Evolutionary conservation across 2,329 filamentous ascomycete genomes (phyloP).

Genomic region (Monosporascus sp.): DNA sequence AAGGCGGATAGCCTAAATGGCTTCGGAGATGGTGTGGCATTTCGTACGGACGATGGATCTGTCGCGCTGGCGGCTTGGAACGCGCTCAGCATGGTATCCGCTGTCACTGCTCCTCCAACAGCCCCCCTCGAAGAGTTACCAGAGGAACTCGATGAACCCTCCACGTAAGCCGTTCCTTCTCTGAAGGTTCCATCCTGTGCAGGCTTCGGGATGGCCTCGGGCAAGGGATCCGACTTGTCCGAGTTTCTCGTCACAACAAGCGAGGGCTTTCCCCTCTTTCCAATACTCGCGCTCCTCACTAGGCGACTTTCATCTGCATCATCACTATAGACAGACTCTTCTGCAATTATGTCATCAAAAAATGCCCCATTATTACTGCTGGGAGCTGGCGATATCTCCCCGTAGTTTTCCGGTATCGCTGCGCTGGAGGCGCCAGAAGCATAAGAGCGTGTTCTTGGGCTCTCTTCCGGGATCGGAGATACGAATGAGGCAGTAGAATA

Average conservation of each 20-base stretch:
- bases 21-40: conserved; percentile 22
- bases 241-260: conserved; percentile 42
- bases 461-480: conserved; percentile 72
- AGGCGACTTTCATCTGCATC: conserved; percentile 51
- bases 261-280: conserved; percentile 54
- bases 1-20: conserved; percentile 49
- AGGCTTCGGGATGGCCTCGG: conserved; percentile 32
- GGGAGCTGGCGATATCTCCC: conserved; percentile 39
- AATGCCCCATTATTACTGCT: conserved; percentile 46
- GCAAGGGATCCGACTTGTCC: conserved; percentile 20
- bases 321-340: conserved; percentile 41
- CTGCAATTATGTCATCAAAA: conserved; percentile 44
- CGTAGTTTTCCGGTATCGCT: conserved; percentile 66
- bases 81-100: conserved; percentile 45
- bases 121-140: conserved; percentile 26
- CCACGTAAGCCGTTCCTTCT: conserved; percentile 41
- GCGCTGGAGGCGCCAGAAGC: conserved; percentile 67
- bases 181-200: conserved; percentile 34
- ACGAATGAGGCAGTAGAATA: conserved; percentile 64
- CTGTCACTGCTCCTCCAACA: conserved; percentile 28
- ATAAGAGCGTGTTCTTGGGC: conserved; percentile 50
- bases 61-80: conserved; percentile 44
- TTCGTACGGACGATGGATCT: conserved; percentile 30
- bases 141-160: conserved; percentile 42
- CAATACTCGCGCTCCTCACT: conserved; percentile 57